phyloP scores from a whole-genome alignment of 768 basidiomycete genomes.

The Psilocybe cyanescens region DNA sequence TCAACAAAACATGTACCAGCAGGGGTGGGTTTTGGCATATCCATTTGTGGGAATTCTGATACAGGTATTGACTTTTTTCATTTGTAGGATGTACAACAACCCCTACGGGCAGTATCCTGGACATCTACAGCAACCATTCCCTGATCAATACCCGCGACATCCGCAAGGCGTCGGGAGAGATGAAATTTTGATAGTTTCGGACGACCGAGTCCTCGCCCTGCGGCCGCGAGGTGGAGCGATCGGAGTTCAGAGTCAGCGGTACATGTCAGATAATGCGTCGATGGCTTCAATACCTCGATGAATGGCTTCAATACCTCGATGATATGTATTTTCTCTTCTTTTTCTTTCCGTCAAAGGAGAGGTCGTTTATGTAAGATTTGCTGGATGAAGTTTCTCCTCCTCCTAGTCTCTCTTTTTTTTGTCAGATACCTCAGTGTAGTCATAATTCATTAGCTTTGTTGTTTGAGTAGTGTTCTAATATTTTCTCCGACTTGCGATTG shows the following conservation, averaged over 20 bases:
- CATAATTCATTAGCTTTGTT: conserved; percentile 12
- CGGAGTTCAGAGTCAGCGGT: conserved; percentile 32
- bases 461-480: conserved; percentile 2
- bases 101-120: conserved; percentile 20
- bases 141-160: conserved; percentile 47
- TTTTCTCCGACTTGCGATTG: background rate
- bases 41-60: background rate
- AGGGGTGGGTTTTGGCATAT: conserved; percentile 23
- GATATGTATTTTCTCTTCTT: conserved; percentile 13
- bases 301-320: conserved; percentile 46
- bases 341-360: background rate
- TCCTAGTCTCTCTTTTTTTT: background rate
- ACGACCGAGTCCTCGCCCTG: conserved; percentile 81
- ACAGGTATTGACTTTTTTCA: background rate
- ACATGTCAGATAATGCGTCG: conserved; percentile 47
- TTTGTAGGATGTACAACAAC: conserved; percentile 19
- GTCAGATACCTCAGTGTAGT: background rate
- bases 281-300: conserved; percentile 46
- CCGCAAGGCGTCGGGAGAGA: conserved; percentile 64
- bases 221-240: conserved; percentile 45
- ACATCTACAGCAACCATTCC: conserved; percentile 30
- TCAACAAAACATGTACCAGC: conserved; percentile 33
- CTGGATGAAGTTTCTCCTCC: background rate
- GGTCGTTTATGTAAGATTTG: background rate
- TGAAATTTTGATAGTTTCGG: conserved; percentile 90